These are phyloP conservation scores for Waitea zeae DNA, from an alignment of 1,284 basidiomycete genomes.

Conservation along the genomic window DNA sequence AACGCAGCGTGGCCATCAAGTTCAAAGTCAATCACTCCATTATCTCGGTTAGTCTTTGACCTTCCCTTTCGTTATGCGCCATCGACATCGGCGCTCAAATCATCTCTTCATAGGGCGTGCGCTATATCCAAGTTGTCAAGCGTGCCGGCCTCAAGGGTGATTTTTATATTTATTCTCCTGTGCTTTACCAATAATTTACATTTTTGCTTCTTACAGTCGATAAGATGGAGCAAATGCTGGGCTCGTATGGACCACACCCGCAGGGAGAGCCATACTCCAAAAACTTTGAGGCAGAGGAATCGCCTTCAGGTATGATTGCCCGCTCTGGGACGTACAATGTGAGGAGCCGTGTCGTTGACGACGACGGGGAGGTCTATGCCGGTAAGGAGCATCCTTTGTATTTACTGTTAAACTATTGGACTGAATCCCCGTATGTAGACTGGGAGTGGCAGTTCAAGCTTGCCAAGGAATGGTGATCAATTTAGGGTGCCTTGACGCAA, in stretches of 20 bases:
- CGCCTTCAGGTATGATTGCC: constrained; percentile 69
- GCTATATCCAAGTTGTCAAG: constrained; percentile 78
- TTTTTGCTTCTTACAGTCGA: constrained; percentile 62
- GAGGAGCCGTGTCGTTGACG: constrained; percentile 66
- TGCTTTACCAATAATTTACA: too few species aligned
- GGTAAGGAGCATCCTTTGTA: constrained; percentile 26
- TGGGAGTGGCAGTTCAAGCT: constrained; percentile 75
- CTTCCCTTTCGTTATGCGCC: constrained; percentile 2
- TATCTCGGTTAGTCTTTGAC: constrained; percentile 40
- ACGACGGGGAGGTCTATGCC: constrained; percentile 61
- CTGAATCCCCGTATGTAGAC: constrained; percentile 23
- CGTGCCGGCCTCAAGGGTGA: constrained; percentile 51
- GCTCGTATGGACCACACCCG: constrained; percentile 63
- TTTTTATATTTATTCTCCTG: too few species aligned
- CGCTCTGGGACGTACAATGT: constrained; percentile 71
- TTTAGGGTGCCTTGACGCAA: constrained; percentile 11
- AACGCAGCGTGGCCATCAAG: constrained; percentile 47
- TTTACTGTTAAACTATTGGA: constrained; percentile 1
- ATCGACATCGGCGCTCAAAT: too few species aligned
- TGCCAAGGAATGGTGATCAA: constrained; percentile 66
- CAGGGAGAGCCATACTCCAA: constrained; percentile 41
- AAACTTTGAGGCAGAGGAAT: constrained; percentile 63
- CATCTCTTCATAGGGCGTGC: constrained; percentile 36
- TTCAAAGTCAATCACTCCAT: constrained; percentile 79
- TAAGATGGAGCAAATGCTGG: constrained; percentile 82